Conservation (phyloP, 2,329 filamentous ascomycete genomes). For the Gaeumannomyces sp. region DNA sequence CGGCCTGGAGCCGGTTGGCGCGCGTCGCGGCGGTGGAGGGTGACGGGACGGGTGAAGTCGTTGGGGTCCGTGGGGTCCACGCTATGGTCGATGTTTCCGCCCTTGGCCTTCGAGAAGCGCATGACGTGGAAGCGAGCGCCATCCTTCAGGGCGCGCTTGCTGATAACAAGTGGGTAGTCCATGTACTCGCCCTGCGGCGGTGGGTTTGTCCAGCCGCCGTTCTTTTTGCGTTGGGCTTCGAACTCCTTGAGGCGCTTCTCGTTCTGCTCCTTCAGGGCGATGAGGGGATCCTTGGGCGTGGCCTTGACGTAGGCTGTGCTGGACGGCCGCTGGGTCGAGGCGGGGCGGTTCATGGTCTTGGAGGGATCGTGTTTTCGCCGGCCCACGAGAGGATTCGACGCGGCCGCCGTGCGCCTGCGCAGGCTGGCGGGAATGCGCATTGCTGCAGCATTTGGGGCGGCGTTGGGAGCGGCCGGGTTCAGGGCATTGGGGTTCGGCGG, state of each 20-base stretch:
- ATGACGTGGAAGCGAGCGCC: conserved; percentile 83
- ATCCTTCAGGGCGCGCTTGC: conserved; percentile 72
- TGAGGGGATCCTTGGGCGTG: conserved; percentile 17
- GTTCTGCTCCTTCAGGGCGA: conserved; percentile 19
- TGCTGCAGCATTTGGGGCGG: conserved; percentile 21
- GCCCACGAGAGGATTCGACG: conserved; percentile 57
- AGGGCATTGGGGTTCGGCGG: conserved; percentile 9
- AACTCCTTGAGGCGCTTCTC: conserved; percentile 25
- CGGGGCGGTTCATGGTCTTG: conserved; percentile 9
- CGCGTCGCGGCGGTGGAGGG: conserved; percentile 83
- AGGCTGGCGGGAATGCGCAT: conserved; percentile 16
- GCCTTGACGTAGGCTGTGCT: conserved; percentile 27
- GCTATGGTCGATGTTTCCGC: conserved; percentile 34
- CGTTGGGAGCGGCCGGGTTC: neutral
- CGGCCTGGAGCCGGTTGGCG: conserved; percentile 60
- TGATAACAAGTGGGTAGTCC: conserved; percentile 65
- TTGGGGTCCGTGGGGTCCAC: conserved; percentile 66
- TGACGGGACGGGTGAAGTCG: conserved; percentile 82
- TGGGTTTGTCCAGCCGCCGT: conserved; percentile 53
- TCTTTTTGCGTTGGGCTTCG: conserved; percentile 37
- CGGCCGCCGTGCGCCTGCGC: conserved; percentile 27
- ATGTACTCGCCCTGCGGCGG: conserved; percentile 29
- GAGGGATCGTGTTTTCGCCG: conserved; percentile 42
- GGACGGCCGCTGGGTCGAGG: conserved; percentile 5
- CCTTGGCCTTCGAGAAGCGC: conserved; percentile 59